Percentiles rank a stretch among this genome's conserved stretches.
phyloP scores from a whole-genome alignment of 2,329 filamentous ascomycete species.

The Xylaria digitata region DNA sequence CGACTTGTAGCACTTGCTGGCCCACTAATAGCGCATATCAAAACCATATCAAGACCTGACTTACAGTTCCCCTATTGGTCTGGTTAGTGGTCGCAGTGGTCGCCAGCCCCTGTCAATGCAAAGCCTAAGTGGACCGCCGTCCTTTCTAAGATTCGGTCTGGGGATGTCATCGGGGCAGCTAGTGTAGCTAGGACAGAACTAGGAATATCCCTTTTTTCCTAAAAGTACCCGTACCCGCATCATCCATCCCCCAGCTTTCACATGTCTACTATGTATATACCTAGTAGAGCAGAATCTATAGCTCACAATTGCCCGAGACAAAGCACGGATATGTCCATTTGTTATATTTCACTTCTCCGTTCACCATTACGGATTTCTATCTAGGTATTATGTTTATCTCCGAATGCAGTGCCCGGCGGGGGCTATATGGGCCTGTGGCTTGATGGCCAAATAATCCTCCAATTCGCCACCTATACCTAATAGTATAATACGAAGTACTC shows the following conservation, averaged over 20 bases:
- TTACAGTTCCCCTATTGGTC: conserved; percentile 22
- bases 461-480: background rate
- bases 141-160: conserved; percentile 30
- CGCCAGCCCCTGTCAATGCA: conserved; percentile 15
- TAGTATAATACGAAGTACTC: conserved; percentile 1
- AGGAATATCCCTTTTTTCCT: conserved; percentile 21
- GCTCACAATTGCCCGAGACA: background rate
- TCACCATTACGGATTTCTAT: background rate
- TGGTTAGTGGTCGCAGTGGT: conserved; percentile 5
- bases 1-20: background rate
- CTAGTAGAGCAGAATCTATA: background rate
- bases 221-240: conserved; percentile 7
- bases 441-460: conserved; percentile 15
- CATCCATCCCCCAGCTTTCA: conserved; percentile 25
- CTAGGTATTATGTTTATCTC: background rate
- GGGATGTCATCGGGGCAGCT: conserved; percentile 23
- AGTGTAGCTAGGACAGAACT: background rate
- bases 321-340: background rate
- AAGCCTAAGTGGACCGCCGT: conserved; percentile 4
- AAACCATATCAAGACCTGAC: conserved; percentile 1
- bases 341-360: background rate
- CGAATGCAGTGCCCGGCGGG: background rate
- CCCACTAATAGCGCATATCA: conserved; percentile 19
- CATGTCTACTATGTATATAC: conserved; percentile 7
- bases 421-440: conserved; percentile 7